Evolutionary conservation across 2,329 filamentous ascomycete genomes (phyloP).

Genomic region (Colletotrichum tropicale): DNA sequence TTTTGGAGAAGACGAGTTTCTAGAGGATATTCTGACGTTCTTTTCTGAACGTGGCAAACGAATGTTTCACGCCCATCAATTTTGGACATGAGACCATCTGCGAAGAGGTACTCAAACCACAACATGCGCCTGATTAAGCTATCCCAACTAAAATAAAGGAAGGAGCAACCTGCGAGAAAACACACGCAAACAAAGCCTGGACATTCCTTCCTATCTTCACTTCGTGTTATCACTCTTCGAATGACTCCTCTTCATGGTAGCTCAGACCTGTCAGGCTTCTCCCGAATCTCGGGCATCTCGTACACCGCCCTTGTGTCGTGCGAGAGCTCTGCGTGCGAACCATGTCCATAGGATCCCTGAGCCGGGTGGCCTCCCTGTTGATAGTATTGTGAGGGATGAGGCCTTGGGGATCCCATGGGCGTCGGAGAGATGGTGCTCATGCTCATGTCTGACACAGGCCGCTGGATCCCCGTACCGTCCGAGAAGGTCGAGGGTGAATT

Average conservation of each 20-base stretch:
- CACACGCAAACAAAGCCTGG: rapidly evolving
- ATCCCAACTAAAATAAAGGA: neutral
- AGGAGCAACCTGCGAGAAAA: neutral
- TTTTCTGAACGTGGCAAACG: too few relatives aligned
- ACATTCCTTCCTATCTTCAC: rapidly evolving
- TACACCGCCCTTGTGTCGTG: neutral
- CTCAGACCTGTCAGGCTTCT: neutral
- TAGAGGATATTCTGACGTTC: rapidly evolving
- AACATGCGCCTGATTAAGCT: neutral
- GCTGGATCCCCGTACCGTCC: neutral
- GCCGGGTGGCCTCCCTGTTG: neutral
- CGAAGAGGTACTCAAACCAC: rapidly evolving
- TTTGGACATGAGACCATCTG: neutral
- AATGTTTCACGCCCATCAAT: neutral
- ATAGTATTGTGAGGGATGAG: neutral
- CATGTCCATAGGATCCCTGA: neutral
- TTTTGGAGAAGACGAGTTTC: neutral
- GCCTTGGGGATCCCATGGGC: neutral
- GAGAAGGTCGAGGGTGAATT: neutral
- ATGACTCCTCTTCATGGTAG: neutral
- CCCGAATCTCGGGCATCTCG: conserved; percentile 8
- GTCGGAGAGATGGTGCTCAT: neutral
- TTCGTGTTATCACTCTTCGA: rapidly evolving
- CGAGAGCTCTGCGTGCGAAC: neutral
- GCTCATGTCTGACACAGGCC: neutral